Evolutionary conservation across 345 rosid genomes (phyloP).

Genomic region (Hibiscus trionum): DNA sequence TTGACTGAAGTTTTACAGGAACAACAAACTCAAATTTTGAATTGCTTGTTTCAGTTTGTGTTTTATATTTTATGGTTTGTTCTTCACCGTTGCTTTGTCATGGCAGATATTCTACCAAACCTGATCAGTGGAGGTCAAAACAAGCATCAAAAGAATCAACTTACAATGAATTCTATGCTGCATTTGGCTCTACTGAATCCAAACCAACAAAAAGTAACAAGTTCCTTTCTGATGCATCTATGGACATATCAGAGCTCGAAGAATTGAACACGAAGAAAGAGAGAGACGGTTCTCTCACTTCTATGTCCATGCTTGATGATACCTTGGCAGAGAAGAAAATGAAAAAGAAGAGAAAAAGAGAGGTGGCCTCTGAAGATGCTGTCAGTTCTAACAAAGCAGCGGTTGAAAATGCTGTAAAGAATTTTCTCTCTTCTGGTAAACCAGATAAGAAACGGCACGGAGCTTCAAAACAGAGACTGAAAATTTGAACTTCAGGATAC

Average conservation of each 20-base stretch:
- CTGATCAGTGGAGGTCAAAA: slow-evolving; percentile 75
- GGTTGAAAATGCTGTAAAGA: slow-evolving; percentile 18
- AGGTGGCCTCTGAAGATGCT: slow-evolving; percentile 11
- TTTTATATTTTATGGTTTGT: neutral
- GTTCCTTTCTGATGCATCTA: slow-evolving; percentile 38
- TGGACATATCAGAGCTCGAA: slow-evolving; percentile 27
- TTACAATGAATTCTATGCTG: slow-evolving; percentile 50
- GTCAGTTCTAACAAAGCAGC: slow-evolving; percentile 23
- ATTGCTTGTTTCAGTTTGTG: neutral
- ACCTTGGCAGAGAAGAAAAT: slow-evolving; percentile 16
- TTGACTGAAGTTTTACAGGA: neutral
- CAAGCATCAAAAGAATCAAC: slow-evolving; percentile 73
- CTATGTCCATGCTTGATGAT: slow-evolving; percentile 19
- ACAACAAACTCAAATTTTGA: slow-evolving; percentile 6
- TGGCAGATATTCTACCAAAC: slow-evolving; percentile 50
- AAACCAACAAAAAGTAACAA: slow-evolving; percentile 33
- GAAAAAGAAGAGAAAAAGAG: slow-evolving; percentile 18
- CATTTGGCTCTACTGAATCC: slow-evolving; percentile 58
- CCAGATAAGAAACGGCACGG: neutral
- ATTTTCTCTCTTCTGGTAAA: neutral
- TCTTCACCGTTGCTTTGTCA: slow-evolving; percentile 8
- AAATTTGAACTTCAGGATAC: neutral
- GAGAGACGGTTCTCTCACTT: slow-evolving; percentile 33
- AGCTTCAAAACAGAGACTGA: slow-evolving; percentile 3
- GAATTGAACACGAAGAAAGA: slow-evolving; percentile 47